A percentile compares a stretch with the other conserved stretches of the same genome.
Conservation (phyloP, 805 yeast species). For the Tetrapisispora fleetii region DNA sequence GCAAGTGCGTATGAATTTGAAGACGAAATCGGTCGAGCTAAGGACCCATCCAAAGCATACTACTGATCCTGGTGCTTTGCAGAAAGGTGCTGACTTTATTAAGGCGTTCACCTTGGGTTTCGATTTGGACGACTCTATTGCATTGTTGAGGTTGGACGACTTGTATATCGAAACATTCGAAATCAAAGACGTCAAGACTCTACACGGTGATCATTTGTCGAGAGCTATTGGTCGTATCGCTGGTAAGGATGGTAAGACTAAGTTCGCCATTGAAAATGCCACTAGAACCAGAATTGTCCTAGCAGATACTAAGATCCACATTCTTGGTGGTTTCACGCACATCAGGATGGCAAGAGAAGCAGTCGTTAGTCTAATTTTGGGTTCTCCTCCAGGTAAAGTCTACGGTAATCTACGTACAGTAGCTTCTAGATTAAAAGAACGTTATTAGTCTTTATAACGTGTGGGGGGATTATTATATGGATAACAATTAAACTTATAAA, state of each 20-base stretch:
- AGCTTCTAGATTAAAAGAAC: slow-evolving; percentile 93
- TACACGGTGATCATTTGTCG: slow-evolving; percentile 91
- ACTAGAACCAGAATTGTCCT: slow-evolving; percentile 95
- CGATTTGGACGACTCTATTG: slow-evolving; percentile 94
- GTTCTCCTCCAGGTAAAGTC: slow-evolving; percentile 97
- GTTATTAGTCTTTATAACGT: slow-evolving; percentile 42
- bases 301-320: slow-evolving; percentile 95
- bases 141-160: slow-evolving; percentile 87
- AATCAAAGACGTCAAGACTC: slow-evolving; percentile 90
- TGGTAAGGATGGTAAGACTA: slow-evolving; percentile 98
- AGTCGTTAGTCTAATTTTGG: slow-evolving; percentile 86
- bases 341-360: slow-evolving; percentile 98
- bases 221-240: slow-evolving; percentile 99
- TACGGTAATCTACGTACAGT: slow-evolving; percentile 95
- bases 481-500: neutral
- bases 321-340: slow-evolving; percentile 93
- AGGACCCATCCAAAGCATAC: slow-evolving; percentile 72
- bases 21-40: slow-evolving; percentile 78
- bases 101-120: slow-evolving; percentile 94
- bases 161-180: slow-evolving; percentile 95
- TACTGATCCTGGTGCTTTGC: slow-evolving; percentile 87
- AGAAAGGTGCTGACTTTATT: slow-evolving; percentile 95
- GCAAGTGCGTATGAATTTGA: slow-evolving; percentile 91
- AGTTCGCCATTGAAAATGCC: slow-evolving; percentile 96
- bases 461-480: neutral